phyloP scores from a whole-genome alignment of 306 rosid genomes.

The Lagenaria siceraria region DNA sequence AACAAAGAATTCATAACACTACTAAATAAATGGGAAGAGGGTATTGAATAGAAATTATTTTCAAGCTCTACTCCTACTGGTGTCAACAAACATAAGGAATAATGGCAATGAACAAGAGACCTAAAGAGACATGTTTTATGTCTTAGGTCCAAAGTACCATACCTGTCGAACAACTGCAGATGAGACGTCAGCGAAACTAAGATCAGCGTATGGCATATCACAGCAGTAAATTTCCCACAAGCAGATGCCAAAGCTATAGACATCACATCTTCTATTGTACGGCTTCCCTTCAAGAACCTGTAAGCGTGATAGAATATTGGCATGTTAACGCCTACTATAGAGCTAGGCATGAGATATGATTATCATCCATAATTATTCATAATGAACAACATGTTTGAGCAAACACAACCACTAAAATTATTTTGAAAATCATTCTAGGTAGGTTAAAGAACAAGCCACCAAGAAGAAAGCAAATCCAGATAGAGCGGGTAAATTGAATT shows the following conservation, averaged over 20 bases:
- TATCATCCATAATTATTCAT: not conserved
- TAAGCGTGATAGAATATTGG: not conserved
- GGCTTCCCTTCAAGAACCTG: constrained; percentile 73
- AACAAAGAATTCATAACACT: not conserved
- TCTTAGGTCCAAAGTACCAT: not conserved
- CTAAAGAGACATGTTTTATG: not conserved
- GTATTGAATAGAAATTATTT: not conserved
- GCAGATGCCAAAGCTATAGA: constrained; percentile 72
- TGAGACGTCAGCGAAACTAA: constrained; percentile 57
- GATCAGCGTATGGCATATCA: constrained; percentile 60
- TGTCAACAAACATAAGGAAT: not conserved
- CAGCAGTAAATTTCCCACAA: constrained; percentile 68
- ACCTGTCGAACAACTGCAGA: constrained; percentile 59
- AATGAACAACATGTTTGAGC: not conserved
- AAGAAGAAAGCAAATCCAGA: not conserved
- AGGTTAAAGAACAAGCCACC: not conserved
- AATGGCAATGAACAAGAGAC: not conserved
- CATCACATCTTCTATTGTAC: constrained; percentile 63
- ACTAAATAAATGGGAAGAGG: not conserved
- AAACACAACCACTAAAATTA: not conserved
- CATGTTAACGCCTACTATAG: not conserved
- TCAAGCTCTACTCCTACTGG: not conserved
- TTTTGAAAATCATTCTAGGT: not conserved
- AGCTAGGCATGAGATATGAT: not conserved
- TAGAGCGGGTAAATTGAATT: not conserved